Percentiles rank a stretch among this genome's conserved stretches.
Conservation (phyloP, 2,329 filamentous ascomycete genomes). For the Thelonectria rubi region DNA sequence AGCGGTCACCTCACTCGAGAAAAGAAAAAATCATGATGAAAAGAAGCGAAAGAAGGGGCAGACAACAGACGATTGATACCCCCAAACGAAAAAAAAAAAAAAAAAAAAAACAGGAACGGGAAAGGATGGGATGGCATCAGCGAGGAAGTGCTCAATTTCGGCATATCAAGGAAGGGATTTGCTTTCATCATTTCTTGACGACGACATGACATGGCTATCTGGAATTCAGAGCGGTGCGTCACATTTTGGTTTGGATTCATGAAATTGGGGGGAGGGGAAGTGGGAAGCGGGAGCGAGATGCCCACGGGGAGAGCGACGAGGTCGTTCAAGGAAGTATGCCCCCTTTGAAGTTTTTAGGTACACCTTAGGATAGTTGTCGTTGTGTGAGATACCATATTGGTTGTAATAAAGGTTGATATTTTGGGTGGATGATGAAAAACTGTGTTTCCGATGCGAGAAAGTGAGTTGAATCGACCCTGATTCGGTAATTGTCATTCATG, state of each 20-base stretch:
- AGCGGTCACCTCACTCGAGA: constrained; percentile 22
- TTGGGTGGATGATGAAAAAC: constrained; percentile 22
- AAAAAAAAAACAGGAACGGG: constrained; percentile 4
- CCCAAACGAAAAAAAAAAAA: constrained; percentile 25
- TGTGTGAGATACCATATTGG: constrained; percentile 40
- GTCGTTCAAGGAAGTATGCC: constrained; percentile 14
- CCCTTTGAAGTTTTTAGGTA: constrained; percentile 34
- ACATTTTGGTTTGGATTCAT: constrained; percentile 39
- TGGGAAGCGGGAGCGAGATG: constrained; percentile 21
- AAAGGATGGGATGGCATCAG: constrained; percentile 12
- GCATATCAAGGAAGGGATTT: constrained; percentile 33
- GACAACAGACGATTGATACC: constrained; percentile 26
- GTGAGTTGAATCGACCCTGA: background rate
- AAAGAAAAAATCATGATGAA: constrained; percentile 31
- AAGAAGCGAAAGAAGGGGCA: constrained; percentile 16
- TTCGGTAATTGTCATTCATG: background rate
- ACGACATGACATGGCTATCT: constrained; percentile 45
- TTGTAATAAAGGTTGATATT: constrained; percentile 29
- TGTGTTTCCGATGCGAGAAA: background rate
- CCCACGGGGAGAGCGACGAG: constrained; percentile 18
- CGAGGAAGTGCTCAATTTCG: constrained; percentile 22
- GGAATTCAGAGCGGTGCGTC: constrained; percentile 41
- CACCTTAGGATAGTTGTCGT: constrained; percentile 35
- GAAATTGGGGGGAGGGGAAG: constrained; percentile 8
- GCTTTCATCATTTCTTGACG: constrained; percentile 42